phyloP scores from a whole-genome alignment of 306 rosid species.

The Trifolium fragiferum region DNA sequence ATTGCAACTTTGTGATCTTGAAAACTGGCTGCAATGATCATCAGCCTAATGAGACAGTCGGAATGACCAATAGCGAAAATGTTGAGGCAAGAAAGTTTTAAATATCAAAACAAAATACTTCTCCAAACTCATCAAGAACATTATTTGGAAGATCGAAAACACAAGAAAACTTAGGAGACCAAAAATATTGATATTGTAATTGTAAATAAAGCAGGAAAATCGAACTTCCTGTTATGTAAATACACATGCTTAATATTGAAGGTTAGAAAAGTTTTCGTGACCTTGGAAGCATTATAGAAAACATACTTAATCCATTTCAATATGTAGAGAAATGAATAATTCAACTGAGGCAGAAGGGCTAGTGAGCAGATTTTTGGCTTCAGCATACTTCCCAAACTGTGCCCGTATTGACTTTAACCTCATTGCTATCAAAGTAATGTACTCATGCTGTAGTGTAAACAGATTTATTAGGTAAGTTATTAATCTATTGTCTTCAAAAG shows the following conservation, averaged over 20 bases:
- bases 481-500: background rate
- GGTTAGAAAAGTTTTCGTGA: too few species aligned
- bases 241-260: too few species aligned
- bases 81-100: background rate
- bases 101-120: background rate
- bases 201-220: too few species aligned
- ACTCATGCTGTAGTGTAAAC: constrained; percentile 42
- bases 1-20: background rate
- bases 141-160: background rate
- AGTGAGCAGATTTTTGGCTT: background rate
- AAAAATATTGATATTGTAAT: too few species aligned
- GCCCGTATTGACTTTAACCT: background rate
- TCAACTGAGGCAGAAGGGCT: constrained; percentile 20
- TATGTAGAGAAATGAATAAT: constrained; percentile 8
- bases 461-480: background rate
- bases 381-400: background rate
- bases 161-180: too few species aligned
- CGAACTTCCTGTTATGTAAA: too few species aligned
- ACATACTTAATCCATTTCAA: background rate
- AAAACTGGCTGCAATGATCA: too few species aligned
- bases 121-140: background rate
- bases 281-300: too few species aligned
- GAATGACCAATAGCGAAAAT: too few species aligned
- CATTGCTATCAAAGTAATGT: background rate
- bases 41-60: too few species aligned